These are phyloP conservation scores for Backusella tuberculispora DNA, from an alignment of 192 early-diverging fungal genomes.

Conservation along the genomic window DNA sequence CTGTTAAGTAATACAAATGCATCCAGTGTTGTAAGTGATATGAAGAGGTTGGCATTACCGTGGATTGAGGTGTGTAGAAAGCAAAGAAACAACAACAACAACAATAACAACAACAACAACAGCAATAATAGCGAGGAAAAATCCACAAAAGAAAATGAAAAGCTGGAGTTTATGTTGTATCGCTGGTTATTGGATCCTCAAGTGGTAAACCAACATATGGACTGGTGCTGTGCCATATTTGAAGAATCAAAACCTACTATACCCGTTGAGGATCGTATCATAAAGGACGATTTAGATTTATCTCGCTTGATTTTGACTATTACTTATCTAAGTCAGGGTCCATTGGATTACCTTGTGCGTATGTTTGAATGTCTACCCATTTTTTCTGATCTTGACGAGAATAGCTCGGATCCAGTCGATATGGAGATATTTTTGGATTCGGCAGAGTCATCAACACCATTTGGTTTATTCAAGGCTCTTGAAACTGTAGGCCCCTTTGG, in stretches of 20 bases:
- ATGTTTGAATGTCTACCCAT: conserved; percentile 61
- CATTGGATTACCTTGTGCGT: conserved; percentile 49
- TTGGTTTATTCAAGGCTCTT: conserved; percentile 35
- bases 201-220: conserved; percentile 35
- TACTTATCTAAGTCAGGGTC: conserved; percentile 52
- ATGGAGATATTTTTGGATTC: conserved; percentile 14
- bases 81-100: not conserved
- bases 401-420: not conserved
- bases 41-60: conserved; percentile 52
- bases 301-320: conserved; percentile 51
- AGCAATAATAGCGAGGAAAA: not conserved
- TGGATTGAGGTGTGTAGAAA: conserved; percentile 33
- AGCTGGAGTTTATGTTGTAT: conserved; percentile 47
- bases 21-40: conserved; percentile 50
- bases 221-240: conserved; percentile 49
- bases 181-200: conserved; percentile 48
- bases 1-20: conserved; percentile 39
- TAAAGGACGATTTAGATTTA: conserved; percentile 55
- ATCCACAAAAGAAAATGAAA: conserved; percentile 27
- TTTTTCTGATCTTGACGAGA: conserved; percentile 47
- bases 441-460: conserved; percentile 22
- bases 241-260: conserved; percentile 56
- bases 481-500: conserved; percentile 34
- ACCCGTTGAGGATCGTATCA: conserved; percentile 51
- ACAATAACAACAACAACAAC: no score